Percentiles rank a stretch among this genome's conserved stretches.
These are phyloP conservation scores for Secale cereale DNA, from an alignment of 176 grass and related monocot genomes.

Conservation along the genomic window DNA sequence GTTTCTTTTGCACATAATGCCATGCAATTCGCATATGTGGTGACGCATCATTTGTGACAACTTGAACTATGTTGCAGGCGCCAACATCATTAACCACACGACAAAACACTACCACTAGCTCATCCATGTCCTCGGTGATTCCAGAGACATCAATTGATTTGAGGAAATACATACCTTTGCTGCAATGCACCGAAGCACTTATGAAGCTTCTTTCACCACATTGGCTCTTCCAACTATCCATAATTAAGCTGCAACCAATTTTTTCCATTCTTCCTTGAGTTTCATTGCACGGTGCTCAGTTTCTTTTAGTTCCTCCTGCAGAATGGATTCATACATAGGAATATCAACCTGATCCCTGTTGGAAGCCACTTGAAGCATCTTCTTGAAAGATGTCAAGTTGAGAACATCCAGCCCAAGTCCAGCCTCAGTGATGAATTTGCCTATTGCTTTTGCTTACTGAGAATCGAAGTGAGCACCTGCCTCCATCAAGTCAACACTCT, in stretches of 20 bases:
- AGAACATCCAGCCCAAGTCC: conserved; percentile 54
- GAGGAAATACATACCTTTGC: conserved; percentile 56
- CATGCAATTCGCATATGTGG: conserved; percentile 57
- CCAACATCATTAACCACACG: conserved; percentile 56
- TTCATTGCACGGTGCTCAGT: conserved; percentile 26
- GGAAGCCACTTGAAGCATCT: conserved; percentile 42
- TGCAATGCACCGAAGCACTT: conserved; percentile 59
- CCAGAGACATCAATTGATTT: conserved; percentile 67
- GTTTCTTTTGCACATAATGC: conserved; percentile 47
- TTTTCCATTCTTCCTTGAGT: conserved; percentile 53
- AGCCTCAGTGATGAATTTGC: conserved; percentile 60
- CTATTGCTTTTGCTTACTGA: conserved; percentile 43
- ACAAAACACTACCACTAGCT: conserved; percentile 37
- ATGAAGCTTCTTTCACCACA: conserved; percentile 49
- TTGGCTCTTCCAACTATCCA: conserved; percentile 57
- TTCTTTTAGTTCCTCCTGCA: conserved; percentile 55
- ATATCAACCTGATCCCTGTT: conserved; percentile 1
- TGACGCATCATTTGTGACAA: conserved; percentile 58
- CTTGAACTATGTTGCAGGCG: conserved; percentile 56
- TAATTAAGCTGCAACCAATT: conserved; percentile 61
- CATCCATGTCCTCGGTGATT: conserved; percentile 48
- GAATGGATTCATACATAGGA: conserved; percentile 51
- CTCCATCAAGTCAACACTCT: background rate
- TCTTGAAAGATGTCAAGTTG: conserved; percentile 52
- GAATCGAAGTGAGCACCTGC: conserved; percentile 24